These are phyloP conservation scores for Periconia macrospinosa DNA, from an alignment of 2,329 filamentous ascomycete genomes.

Conservation along the genomic window DNA sequence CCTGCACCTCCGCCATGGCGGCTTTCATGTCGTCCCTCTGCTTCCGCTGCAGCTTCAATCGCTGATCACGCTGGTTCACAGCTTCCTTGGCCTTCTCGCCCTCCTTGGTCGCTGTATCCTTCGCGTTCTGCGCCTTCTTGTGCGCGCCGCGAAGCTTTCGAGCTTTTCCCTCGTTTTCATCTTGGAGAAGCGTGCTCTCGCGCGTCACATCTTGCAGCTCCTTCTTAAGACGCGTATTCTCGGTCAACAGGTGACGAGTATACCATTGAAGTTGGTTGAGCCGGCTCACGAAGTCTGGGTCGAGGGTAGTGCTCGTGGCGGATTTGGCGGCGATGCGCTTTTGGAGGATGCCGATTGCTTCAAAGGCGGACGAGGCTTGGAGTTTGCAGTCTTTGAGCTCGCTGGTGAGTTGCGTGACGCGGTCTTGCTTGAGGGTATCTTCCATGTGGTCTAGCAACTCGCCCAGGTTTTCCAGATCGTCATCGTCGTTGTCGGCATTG, in stretches of 20 bases:
- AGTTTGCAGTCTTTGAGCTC: neutral
- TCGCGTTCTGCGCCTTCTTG: slow-evolving; percentile 20
- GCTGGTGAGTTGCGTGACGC: neutral
- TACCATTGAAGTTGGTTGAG: slow-evolving; percentile 16
- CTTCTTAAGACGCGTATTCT: slow-evolving; percentile 13
- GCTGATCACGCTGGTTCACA: slow-evolving; percentile 13
- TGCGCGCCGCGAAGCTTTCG: slow-evolving; percentile 19
- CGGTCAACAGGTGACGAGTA: slow-evolving; percentile 6
- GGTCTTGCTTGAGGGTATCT: neutral
- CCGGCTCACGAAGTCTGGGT: slow-evolving; percentile 8
- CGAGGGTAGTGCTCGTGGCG: neutral
- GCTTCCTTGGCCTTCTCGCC: slow-evolving; percentile 21
- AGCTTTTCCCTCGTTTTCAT: slow-evolving; percentile 13
- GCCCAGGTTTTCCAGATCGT: neutral
- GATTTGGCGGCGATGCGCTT: slow-evolving; percentile 3
- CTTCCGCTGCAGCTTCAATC: slow-evolving; percentile 9
- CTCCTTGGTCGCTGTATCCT: slow-evolving; percentile 14
- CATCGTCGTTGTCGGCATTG: neutral
- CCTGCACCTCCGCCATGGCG: slow-evolving; percentile 9
- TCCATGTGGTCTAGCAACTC: neutral
- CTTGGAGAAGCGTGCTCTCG: slow-evolving; percentile 7
- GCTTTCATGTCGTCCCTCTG: slow-evolving; percentile 20
- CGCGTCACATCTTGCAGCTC: slow-evolving; percentile 7
- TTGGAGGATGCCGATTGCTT: slow-evolving; percentile 4
- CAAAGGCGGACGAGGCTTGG: neutral